Evolutionary conservation across 345 rosid genomes (phyloP).

Genomic region (Sapria himalayana): DNA sequence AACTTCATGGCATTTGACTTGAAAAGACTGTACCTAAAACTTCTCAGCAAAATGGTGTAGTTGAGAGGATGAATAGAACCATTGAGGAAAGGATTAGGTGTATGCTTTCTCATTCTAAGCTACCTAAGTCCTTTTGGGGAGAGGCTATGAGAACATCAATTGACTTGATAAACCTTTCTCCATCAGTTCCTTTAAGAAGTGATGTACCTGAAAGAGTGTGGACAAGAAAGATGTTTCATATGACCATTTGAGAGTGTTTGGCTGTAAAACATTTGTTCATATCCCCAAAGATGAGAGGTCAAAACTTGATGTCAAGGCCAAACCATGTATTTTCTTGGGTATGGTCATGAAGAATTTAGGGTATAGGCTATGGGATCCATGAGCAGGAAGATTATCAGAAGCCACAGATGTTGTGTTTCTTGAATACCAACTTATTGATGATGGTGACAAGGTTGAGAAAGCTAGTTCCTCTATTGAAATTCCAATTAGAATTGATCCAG

Average conservation of each 20-base stretch:
- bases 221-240: neutral
- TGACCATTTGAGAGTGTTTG: neutral
- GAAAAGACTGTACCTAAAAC: neutral
- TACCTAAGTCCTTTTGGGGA: neutral
- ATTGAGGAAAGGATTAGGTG: neutral
- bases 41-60: neutral
- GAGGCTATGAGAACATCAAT: neutral
- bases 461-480: too few relatives aligned
- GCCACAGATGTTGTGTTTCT: neutral
- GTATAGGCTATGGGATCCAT: neutral
- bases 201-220: neutral
- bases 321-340: neutral
- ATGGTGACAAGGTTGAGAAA: neutral
- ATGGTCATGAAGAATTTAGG: neutral
- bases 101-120: conserved; percentile 5
- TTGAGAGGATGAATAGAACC: neutral
- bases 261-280: neutral
- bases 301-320: neutral
- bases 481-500: neutral
- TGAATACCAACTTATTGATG: neutral
- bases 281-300: conserved; percentile 1
- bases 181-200: conserved; percentile 1
- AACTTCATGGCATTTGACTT: neutral
- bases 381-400: neutral
- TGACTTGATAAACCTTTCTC: conserved; percentile 4